A percentile compares a stretch with the other conserved stretches of the same genome.
Conservation (phyloP, 495 filamentous ascomycete genomes). For the Amphirosellinia nigrospora region DNA sequence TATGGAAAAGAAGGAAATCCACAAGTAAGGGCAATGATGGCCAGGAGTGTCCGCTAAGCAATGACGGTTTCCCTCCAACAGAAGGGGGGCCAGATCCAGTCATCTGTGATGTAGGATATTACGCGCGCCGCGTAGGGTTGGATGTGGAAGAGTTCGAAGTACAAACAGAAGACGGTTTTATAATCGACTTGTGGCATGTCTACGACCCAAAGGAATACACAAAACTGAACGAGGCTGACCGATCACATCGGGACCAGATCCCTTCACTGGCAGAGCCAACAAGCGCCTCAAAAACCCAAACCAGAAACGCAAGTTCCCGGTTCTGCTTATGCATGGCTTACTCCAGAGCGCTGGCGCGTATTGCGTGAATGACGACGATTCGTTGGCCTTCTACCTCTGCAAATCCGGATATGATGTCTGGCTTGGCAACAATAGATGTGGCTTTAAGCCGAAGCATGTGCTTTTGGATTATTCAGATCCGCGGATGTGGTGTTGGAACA, state of each 20-base stretch:
- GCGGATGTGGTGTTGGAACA: conserved; percentile 98
- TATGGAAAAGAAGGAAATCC: conserved; percentile 63
- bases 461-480: conserved; percentile 76
- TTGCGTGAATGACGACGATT: conserved; percentile 88
- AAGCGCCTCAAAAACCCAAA: conserved; percentile 29
- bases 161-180: conserved; percentile 93
- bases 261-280: conserved; percentile 39
- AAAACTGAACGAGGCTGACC: conserved; percentile 44
- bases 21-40: conserved; percentile 35
- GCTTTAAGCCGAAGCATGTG: conserved; percentile 77
- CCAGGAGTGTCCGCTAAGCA: conserved; percentile 47
- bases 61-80: conserved; percentile 67
- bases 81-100: conserved; percentile 83
- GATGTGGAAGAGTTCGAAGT: conserved; percentile 85
- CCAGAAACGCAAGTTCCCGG: conserved; percentile 74
- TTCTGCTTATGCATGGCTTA: conserved; percentile 87
- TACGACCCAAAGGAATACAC: conserved; percentile 82
- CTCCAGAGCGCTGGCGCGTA: conserved; percentile 88
- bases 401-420: conserved; percentile 96
- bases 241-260: conserved; percentile 49
- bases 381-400: conserved; percentile 88
- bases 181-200: conserved; percentile 87
- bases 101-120: conserved; percentile 81
- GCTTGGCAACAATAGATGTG: conserved; percentile 95
- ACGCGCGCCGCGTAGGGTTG: conserved; percentile 85